Percentiles rank a stretch among this genome's conserved stretches.
phyloP scores from a whole-genome alignment of 1,284 basidiomycete genomes.

The Ustilago lituana region DNA sequence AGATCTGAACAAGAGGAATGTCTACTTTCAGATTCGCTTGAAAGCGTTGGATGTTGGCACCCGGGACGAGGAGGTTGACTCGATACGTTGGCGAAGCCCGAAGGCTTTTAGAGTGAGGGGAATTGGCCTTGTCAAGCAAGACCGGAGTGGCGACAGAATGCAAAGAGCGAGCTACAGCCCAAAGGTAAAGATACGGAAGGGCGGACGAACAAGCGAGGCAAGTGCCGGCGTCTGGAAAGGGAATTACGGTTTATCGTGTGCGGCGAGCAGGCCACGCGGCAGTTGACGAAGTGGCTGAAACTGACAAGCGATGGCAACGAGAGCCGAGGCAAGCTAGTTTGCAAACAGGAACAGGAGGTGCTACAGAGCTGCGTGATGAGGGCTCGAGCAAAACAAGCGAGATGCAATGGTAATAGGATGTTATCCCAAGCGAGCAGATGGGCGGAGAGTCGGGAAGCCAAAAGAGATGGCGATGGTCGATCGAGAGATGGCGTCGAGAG shows the following conservation, averaged over 20 bases:
- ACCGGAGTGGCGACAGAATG: conserved; percentile 3
- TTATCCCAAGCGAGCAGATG: conserved; percentile 3
- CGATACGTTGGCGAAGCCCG: conserved; percentile 1
- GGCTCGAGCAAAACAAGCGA: conserved; percentile 1
- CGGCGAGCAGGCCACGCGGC: conserved; percentile 6
- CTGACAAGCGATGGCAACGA: too few species aligned
- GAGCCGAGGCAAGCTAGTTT: too few species aligned
- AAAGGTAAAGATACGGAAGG: conserved; percentile 1
- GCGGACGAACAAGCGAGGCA: conserved; percentile 5
- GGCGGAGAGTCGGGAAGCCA: neutral
- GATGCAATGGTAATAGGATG: conserved; percentile 4
- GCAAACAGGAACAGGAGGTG: too few species aligned
- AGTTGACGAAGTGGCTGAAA: conserved; percentile 5
- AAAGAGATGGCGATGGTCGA: neutral
- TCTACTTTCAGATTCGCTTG: neutral
- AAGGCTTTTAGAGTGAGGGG: neutral
- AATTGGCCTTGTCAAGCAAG: neutral
- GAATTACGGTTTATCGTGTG: neutral
- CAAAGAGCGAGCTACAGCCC: conserved; percentile 16
- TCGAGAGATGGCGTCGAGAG: neutral
- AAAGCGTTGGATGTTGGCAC: neutral
- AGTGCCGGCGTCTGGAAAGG: conserved; percentile 10
- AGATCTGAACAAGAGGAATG: neutral
- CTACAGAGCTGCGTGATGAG: too few species aligned
- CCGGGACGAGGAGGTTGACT: neutral